Evolutionary conservation across 768 basidiomycete species (phyloP).

Genomic region (Auricularia cornea): DNA sequence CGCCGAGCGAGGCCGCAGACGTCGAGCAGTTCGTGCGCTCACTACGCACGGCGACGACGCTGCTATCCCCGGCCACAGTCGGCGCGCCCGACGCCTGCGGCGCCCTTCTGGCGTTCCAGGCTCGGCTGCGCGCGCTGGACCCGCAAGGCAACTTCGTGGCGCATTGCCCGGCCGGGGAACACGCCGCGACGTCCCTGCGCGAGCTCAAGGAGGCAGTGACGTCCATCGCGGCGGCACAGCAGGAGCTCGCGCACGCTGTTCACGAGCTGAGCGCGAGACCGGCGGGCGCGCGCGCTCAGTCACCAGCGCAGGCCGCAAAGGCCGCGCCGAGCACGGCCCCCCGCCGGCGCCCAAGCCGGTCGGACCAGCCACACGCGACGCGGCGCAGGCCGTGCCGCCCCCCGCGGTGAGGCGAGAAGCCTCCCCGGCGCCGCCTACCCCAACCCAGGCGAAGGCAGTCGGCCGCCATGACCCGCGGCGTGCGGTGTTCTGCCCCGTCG

Average conservation of each 20-base stretch:
- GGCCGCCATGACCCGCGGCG: background rate
- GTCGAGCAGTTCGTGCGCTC: background rate
- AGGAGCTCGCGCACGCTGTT: background rate
- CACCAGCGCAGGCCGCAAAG: no score
- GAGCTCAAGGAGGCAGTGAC: background rate
- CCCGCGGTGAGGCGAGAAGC: no score
- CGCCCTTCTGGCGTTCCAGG: background rate
- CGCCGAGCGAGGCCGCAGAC: background rate
- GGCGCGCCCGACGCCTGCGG: background rate
- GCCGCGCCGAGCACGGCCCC: no score
- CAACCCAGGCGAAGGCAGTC: background rate
- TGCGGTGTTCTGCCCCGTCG: background rate
- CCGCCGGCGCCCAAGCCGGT: no score
- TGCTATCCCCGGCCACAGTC: background rate
- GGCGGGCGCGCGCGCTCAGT: no score
- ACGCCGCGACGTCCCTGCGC: background rate
- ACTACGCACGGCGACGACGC: background rate
- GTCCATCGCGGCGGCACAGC: background rate
- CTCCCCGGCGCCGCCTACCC: no score
- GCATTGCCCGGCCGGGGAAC: background rate
- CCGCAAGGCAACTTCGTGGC: background rate
- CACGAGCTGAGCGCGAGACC: no score
- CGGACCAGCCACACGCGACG: no score
- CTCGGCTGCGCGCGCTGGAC: background rate
- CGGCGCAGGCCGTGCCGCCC: no score